Evolutionary conservation across 148 eudicot genomes (phyloP).

Genomic region (Chenopodium quinoa): DNA sequence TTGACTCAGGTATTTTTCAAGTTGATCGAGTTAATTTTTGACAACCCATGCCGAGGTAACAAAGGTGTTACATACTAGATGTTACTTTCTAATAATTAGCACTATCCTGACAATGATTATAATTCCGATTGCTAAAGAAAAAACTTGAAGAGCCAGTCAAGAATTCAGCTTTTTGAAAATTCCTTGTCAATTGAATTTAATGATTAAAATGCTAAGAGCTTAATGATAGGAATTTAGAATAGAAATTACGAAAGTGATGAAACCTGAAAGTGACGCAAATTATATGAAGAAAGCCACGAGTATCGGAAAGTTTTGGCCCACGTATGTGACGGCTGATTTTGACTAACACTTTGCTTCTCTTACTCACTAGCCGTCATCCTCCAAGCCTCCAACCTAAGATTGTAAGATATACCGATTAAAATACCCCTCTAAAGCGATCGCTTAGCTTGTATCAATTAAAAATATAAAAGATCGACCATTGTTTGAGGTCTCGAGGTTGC

Average conservation of each 20-base stretch:
- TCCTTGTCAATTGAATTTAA: neutral
- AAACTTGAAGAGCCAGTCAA: neutral
- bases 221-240: neutral
- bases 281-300: constrained; percentile 5
- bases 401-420: neutral
- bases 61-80: too few species aligned
- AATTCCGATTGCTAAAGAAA: neutral
- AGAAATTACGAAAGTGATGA: neutral
- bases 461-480: too few species aligned
- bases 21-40: too few species aligned
- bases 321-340: constrained; percentile 11
- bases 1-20: too few species aligned
- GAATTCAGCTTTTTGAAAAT: neutral
- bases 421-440: too few species aligned
- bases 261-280: constrained; percentile 9
- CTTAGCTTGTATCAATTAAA: too few species aligned
- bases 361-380: neutral
- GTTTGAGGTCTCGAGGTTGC: too few species aligned
- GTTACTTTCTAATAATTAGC: too few species aligned
- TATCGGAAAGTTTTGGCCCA: constrained; percentile 2
- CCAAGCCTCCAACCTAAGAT: too few species aligned
- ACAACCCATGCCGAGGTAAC: too few species aligned
- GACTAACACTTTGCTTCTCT: constrained; percentile 9
- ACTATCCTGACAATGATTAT: neutral
- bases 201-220: neutral